Evolutionary conservation across 2,329 filamentous ascomycete species (phyloP).

Genomic region (Colletotrichum chlorophyti): DNA sequence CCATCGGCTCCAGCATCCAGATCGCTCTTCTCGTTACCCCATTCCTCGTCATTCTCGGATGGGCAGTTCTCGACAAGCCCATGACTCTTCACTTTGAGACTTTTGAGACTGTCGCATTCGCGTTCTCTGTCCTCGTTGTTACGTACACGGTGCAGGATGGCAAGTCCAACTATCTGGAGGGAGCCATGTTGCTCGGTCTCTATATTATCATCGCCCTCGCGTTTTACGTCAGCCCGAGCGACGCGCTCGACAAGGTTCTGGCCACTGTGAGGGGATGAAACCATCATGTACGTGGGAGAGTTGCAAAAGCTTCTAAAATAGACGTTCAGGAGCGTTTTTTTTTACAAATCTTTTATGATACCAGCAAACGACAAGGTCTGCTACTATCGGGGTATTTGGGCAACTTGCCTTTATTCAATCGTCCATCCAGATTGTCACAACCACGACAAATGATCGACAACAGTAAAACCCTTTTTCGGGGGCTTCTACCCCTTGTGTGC

Average conservation of each 20-base stretch:
- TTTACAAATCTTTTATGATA: too few species aligned
- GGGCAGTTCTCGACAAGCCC: conserved; percentile 72
- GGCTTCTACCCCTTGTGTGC: conserved; percentile 2
- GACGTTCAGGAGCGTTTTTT: background rate
- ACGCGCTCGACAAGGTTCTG: conserved; percentile 49
- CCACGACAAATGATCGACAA: background rate
- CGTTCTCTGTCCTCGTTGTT: conserved; percentile 76
- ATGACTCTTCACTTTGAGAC: conserved; percentile 85
- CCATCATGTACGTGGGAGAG: too few species aligned
- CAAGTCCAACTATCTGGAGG: conserved; percentile 84
- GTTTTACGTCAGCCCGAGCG: conserved; percentile 62
- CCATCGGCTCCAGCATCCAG: conserved; percentile 82
- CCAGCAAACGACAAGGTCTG: too few species aligned
- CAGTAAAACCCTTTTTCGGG: conserved; percentile 4
- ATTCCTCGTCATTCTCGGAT: conserved; percentile 80
- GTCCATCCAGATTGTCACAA: too few species aligned
- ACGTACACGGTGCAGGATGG: conserved; percentile 82
- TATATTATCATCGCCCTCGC: conserved; percentile 68
- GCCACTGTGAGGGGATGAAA: background rate
- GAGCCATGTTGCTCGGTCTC: conserved; percentile 68
- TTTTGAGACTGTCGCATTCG: conserved; percentile 81
- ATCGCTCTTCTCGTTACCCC: conserved; percentile 84
- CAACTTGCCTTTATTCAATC: too few species aligned
- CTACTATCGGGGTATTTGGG: too few species aligned
- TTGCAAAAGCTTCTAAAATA: background rate